phyloP scores from a whole-genome alignment of 2,329 filamentous ascomycete genomes.

The Aspergillus chevalieri region DNA sequence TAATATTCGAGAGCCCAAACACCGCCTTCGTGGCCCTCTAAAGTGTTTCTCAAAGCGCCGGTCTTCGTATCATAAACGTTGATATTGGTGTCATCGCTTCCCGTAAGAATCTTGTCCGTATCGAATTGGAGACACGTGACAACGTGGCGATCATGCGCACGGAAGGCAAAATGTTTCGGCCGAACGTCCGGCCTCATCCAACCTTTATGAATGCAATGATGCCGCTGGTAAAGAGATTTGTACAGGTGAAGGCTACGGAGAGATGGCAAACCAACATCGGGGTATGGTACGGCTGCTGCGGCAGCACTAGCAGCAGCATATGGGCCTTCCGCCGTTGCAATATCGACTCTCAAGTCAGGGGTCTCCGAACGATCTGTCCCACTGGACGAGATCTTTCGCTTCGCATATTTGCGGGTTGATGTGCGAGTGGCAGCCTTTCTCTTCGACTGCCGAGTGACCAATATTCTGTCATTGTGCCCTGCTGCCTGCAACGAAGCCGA shows the following conservation, averaged over 20 bases:
- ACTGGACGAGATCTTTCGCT: conserved; percentile 48
- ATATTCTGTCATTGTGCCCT: conserved; percentile 19
- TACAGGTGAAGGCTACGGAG: conserved; percentile 83
- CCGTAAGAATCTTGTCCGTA: conserved; percentile 94
- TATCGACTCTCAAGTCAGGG: conserved; percentile 42
- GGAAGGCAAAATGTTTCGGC: conserved; percentile 87
- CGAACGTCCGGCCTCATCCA: conserved; percentile 83
- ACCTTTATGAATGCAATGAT: conserved; percentile 80
- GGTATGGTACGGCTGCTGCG: conserved; percentile 73
- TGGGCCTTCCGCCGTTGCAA: conserved; percentile 65
- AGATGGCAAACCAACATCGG: conserved; percentile 69
- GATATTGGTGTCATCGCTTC: conserved; percentile 94
- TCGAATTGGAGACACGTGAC: conserved; percentile 98
- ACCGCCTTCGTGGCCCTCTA: conserved; percentile 91
- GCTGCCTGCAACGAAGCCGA: conserved; percentile 17
- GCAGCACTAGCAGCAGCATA: conserved; percentile 78
- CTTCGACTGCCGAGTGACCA: conserved; percentile 35
- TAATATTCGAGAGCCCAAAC: conserved; percentile 98
- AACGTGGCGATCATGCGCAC: conserved; percentile 92
- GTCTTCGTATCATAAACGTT: conserved; percentile 98
- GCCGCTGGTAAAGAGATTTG: conserved; percentile 91
- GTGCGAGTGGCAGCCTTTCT: conserved; percentile 44
- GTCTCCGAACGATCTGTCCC: conserved; percentile 36
- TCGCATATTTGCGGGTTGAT: conserved; percentile 49
- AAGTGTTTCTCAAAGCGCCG: conserved; percentile 71